Conservation (phyloP, 352 stramenopile species). For the Aphanomyces cochlioides region DNA sequence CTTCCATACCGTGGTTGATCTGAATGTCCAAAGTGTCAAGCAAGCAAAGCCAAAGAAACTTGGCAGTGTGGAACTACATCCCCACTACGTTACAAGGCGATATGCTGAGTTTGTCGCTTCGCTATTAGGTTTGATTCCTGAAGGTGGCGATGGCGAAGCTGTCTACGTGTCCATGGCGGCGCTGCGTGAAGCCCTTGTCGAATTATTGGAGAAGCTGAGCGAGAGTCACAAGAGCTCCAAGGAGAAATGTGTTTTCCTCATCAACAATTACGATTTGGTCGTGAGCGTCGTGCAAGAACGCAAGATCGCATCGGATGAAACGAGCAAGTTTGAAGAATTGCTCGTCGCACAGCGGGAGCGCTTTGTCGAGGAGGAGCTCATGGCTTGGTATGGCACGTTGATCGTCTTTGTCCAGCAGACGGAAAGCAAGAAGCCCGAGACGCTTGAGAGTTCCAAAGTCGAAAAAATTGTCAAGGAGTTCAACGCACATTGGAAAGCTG, state of each 20-base stretch:
- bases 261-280: slow-evolving; percentile 98
- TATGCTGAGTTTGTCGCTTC: slow-evolving; percentile 98
- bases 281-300: slow-evolving; percentile 94
- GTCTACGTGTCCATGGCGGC: slow-evolving; percentile 89
- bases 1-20: slow-evolving; percentile 96
- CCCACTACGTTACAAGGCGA: slow-evolving; percentile 94
- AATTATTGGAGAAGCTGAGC: slow-evolving; percentile 77
- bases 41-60: slow-evolving; percentile 87
- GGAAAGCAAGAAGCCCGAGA: slow-evolving; percentile 45
- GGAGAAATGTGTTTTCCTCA: slow-evolving; percentile 95
- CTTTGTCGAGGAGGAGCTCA: slow-evolving; percentile 96
- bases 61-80: slow-evolving; percentile 92
- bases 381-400: slow-evolving; percentile 92
- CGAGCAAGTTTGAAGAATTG: slow-evolving; percentile 92
- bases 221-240: slow-evolving; percentile 91
- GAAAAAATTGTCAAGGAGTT: slow-evolving; percentile 96
- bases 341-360: slow-evolving; percentile 91
- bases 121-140: slow-evolving; percentile 88
- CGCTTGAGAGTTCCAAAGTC: slow-evolving; percentile 87
- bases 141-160: slow-evolving; percentile 89
- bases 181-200: slow-evolving; percentile 78
- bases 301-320: slow-evolving; percentile 91
- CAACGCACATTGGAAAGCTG: slow-evolving; percentile 91
- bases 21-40: slow-evolving; percentile 91
- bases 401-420: slow-evolving; percentile 97